Evolutionary conservation across 176 grass and related monocot species (phyloP).

Genomic region (Eragrostis curvula): DNA sequence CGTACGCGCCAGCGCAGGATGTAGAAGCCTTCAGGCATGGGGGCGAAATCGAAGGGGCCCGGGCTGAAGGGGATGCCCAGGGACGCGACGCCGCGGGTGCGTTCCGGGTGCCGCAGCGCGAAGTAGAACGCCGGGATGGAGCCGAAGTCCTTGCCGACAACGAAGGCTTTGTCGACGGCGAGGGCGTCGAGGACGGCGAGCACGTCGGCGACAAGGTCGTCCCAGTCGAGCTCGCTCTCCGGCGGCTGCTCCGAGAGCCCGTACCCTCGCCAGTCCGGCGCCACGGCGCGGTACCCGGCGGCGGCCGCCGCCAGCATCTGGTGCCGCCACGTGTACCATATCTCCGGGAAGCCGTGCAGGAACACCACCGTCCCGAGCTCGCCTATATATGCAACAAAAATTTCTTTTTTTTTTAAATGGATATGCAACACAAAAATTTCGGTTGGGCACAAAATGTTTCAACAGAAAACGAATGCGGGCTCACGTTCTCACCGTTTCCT

Average conservation of each 20-base stretch:
- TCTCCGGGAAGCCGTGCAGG: conserved; percentile 73
- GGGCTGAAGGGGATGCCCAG: conserved; percentile 70
- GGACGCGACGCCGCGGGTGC: conserved; percentile 53
- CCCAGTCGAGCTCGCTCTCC: conserved; percentile 41
- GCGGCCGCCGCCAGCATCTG: conserved; percentile 66
- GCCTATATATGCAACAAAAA: neutral
- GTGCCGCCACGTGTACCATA: conserved; percentile 75
- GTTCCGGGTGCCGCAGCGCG: conserved; percentile 55
- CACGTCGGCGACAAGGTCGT: conserved; percentile 62
- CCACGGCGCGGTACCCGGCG: conserved; percentile 62
- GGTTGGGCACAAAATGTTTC: too few species aligned
- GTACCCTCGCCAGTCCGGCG: conserved; percentile 66
- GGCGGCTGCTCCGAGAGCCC: conserved; percentile 63
- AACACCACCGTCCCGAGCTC: conserved; percentile 57
- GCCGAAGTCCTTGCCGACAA: conserved; percentile 56
- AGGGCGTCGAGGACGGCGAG: conserved; percentile 50
- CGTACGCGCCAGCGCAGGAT: conserved; percentile 60
- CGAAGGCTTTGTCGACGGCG: conserved; percentile 29
- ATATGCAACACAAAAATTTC: too few species aligned
- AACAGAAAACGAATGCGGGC: too few species aligned
- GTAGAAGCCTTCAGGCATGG: conserved; percentile 78
- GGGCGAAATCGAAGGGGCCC: neutral
- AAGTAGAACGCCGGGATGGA: conserved; percentile 57
- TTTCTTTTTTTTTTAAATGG: too few species aligned
- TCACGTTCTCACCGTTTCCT: conserved; percentile 36